These are phyloP conservation scores for Globomyces sp. DNA, from an alignment of 371 early-diverging fungal genomes.

Conservation along the genomic window DNA sequence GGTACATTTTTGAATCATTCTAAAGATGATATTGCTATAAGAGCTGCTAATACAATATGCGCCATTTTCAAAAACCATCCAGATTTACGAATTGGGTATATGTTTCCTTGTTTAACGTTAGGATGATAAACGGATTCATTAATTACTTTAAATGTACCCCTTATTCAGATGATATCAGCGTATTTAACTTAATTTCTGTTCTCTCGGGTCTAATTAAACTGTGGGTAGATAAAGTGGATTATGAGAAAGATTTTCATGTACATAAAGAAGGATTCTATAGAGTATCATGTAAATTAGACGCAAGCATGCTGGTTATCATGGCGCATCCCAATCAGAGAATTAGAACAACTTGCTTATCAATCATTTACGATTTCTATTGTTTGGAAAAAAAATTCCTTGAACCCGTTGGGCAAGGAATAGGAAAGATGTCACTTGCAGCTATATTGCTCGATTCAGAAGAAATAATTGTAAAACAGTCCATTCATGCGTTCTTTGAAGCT, in stretches of 20 bases:
- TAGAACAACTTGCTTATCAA: conserved; percentile 32
- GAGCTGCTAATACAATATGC: conserved; percentile 30
- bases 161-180: conserved; percentile 37
- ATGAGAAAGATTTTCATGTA: conserved; percentile 17
- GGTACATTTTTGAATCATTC: conserved; percentile 40
- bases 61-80: conserved; percentile 35
- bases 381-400: conserved; percentile 26
- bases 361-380: conserved; percentile 36
- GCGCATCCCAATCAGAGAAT: conserved; percentile 38
- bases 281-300: conserved; percentile 51
- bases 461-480: conserved; percentile 29
- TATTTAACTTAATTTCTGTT: conserved; percentile 37
- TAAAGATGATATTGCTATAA: conserved; percentile 35
- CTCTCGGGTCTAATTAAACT: conserved; percentile 29
- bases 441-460: conserved; percentile 29
- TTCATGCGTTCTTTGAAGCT: conserved; percentile 42
- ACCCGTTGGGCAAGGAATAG: conserved; percentile 23
- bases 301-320: conserved; percentile 35
- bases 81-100: conserved; percentile 32
- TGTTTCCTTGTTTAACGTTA: neutral
- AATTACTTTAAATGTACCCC: conserved; percentile 41
- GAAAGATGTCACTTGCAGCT: conserved; percentile 37
- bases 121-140: conserved; percentile 41
- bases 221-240: conserved; percentile 24
- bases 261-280: conserved; percentile 33